Evolutionary conservation across 352 stramenopile genomes (phyloP), one percentile per base, ranked within the genome.

Genomic region (Globisporangium polare): DNA sequence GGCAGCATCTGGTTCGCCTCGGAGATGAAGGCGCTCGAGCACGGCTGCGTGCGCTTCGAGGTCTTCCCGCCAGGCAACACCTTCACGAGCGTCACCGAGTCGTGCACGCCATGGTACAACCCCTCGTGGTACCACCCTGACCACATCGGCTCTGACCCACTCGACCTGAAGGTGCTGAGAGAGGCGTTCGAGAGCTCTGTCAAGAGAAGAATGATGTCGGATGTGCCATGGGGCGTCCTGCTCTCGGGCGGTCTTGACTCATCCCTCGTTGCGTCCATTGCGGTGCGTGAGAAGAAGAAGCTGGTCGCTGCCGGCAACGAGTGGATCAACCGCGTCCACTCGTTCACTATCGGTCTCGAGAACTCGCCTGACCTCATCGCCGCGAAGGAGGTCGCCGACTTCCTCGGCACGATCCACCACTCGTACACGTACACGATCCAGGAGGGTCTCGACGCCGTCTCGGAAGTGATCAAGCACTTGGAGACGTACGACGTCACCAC

Each of bases 401-500:
- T 98, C 77, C 72, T 99, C 2, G 96, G 96, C 42, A 99, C 97
- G 9, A 97, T 98, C 62, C 97, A 99, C 80, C 97, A 99, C 77
- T 92, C 86, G 65, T 99, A 99, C 83, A 98, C 94, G 56, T 99
- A 99, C 78, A 99, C 96, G 57, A 90, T 99, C 65, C 92, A 99
- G 79, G 97, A 99, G 73, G 97, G 97, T 37, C 76, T 99, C 13
- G 97, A 99, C 77, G 96, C 96, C 22, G 88, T 99, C 58, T 92
- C 91, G 47, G 95, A 99, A 62, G 97, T 99, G 41, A 98, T 99
- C 73, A 97, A 98, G 67, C 86, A 97, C 73, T 66, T 99, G 5
- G 97, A 99, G 83, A 99, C 97, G 29, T 99, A 99, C 72, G 97
- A 99, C 73, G 77, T 98, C 5, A 99, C 97, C 26, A 99, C 97